A percentile compares a stretch with the other conserved stretches of the same genome.
phyloP scores from a whole-genome alignment of 1,284 basidiomycete genomes.

The Gymnopus androsaceus region DNA sequence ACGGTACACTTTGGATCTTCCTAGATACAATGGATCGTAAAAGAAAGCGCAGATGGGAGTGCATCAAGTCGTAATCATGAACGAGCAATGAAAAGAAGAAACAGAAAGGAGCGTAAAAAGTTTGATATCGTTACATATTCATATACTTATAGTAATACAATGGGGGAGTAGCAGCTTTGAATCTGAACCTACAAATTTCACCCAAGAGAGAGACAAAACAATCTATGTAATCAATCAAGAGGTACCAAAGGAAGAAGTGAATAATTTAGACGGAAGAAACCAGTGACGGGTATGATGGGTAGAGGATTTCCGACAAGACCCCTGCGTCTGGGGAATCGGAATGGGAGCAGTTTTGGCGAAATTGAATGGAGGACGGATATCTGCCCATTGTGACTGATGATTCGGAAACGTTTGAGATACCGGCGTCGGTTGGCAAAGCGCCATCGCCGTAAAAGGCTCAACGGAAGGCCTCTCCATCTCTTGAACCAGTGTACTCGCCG shows the following conservation, averaged over 20 bases:
- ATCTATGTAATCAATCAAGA: conserved; percentile 5
- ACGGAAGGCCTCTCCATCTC: background rate
- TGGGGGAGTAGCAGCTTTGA: no score
- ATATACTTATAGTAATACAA: background rate
- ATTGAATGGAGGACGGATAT: background rate
- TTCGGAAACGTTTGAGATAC: background rate
- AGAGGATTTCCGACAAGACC: background rate
- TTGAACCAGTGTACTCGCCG: background rate
- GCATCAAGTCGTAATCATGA: no score
- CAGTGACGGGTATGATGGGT: conserved; percentile 4
- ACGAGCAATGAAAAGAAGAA: background rate
- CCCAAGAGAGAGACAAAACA: background rate
- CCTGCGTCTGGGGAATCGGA: background rate
- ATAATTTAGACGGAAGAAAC: conserved; percentile 16
- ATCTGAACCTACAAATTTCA: no score
- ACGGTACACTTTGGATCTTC: background rate
- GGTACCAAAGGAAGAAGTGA: conserved; percentile 8
- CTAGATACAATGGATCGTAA: no score
- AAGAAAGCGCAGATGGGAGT: no score
- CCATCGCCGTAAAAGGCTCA: conserved; percentile 8
- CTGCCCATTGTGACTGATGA: no score
- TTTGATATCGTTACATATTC: background rate
- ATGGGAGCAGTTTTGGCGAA: background rate
- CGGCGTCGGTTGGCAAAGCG: background rate
- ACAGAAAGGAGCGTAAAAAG: background rate